Base-by-base conservation (phyloP, 805 yeast genomes). In the Yueomyces sp. region DNA sequence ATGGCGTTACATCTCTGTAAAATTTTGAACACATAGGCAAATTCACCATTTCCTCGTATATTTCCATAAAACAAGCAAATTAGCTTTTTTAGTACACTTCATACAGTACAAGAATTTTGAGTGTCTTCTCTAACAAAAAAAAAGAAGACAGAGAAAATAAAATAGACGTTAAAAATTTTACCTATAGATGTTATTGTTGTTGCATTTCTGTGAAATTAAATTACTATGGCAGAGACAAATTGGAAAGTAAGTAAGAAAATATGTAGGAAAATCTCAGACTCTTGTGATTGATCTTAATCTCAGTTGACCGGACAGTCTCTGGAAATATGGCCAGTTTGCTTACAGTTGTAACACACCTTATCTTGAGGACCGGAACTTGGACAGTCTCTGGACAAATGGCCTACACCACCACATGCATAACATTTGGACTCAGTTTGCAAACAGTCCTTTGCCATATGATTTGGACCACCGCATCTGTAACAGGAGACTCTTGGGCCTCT, bases 391-490 rank as follows among this genome's bases (percentile, higher is more conserved):
- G 92, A 79, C 56, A 85, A 78, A 71, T 88, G 96, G 45, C 96
- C 96, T 49, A 76, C 70, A 65, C 80, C 78, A 55, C 95, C 95
- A 68, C 96, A 87, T 49, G 88, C 83, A 74, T 85, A 88, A 68
- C 96, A 87, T 68, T 85, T 85, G 61, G 78, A 73, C 52, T 72
- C 74, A 45, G 77, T 74, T 53, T 78, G 79, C 63, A 79, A 81
- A 68, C 95, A 85, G 65, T 85, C 94, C 69, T 85, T 81, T 52
- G 95, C 94, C 68, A 80, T 81, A 66, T 86, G 95, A 77, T 85
- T 85, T 60, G 92, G 87, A 51, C 90, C 92, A 59, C 94, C 94
- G 64, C 94, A 85, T 68, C 81, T 85, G 79, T 81, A 83, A 68
- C 95, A 85, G 46, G 85, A 75, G 43, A 58, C 59, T 45, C 48